These are phyloP conservation scores for Coemansia sp. DNA, from an alignment of 192 early-diverging fungal species.

Conservation along the genomic window DNA sequence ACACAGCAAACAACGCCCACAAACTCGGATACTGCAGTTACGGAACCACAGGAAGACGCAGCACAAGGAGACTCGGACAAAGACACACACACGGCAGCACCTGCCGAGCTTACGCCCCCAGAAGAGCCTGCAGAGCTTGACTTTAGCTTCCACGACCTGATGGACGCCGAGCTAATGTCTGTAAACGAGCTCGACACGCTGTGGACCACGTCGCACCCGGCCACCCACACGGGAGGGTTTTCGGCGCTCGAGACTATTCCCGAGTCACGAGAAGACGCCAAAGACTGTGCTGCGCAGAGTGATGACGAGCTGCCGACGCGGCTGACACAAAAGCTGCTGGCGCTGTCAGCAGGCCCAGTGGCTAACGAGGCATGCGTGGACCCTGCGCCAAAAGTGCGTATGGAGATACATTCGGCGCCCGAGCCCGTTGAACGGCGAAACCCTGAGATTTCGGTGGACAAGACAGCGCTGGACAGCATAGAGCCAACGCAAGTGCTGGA, in stretches of 20 bases:
- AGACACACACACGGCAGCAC: not conserved
- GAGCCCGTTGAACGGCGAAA: not conserved
- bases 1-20: slow-evolving; percentile 10
- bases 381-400: not conserved
- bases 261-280: slow-evolving; percentile 4
- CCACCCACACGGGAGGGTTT: slow-evolving; percentile 5
- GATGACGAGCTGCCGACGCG: slow-evolving; percentile 23
- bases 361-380: not conserved
- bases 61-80: not conserved
- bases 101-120: not conserved
- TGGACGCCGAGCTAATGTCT: slow-evolving; percentile 65
- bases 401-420: slow-evolving; percentile 3
- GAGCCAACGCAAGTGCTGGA: not conserved
- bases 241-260: slow-evolving; percentile 30
- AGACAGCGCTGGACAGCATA: not conserved
- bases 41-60: not conserved
- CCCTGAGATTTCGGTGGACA: not conserved
- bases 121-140: slow-evolving; percentile 11
- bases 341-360: slow-evolving; percentile 15
- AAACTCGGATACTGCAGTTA: slow-evolving; percentile 3
- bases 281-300: not conserved
- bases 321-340: slow-evolving; percentile 46
- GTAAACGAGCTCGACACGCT: slow-evolving; percentile 63
- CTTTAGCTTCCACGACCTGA: slow-evolving; percentile 60
- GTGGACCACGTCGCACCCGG: slow-evolving; percentile 46